Base-by-base conservation (phyloP, 768 basidiomycete species). In the Phanerochaete sordida region DNA sequence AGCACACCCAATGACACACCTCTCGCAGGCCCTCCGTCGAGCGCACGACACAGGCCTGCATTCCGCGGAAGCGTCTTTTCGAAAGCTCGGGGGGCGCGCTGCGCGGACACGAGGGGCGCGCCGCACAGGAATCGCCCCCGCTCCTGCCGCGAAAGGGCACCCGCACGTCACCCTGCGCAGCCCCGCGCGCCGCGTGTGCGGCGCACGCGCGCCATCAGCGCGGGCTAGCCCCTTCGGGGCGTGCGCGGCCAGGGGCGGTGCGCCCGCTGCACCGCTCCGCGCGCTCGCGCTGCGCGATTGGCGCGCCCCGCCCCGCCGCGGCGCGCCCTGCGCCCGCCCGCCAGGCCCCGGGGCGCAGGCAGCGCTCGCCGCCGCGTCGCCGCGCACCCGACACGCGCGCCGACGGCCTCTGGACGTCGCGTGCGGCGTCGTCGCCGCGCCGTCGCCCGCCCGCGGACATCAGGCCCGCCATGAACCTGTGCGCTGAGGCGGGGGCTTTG, bases 21-120 rank as follows among this genome's bases (percentile, higher is more conserved):
- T 15, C 30, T n/a, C n/a, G 28, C 11, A 21, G 24, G 44, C 44
- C 53, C 44, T 15, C 35, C 19, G 31, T 13, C 24, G 33, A 44
- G 24, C 26, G 43, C 23, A 33, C 33, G 4, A 51, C 58, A 59
- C 58, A 59, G 58, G 35, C 58, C 45, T 59, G 23, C 58, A 53
- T 53, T 43, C n/a, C 50, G 19, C 31, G 19, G 50, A 53, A 59
- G 2, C 8, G 21, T 45, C 43, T 8, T 9, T 59, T 28, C 13
- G 58, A 59, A 59, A 9, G 49, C 24, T n/a, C 23, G 4, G 33
- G 39, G 26, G 28, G 35, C 37, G 8, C 57, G 35, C 57, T 46
- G 27, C 33, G 57, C 31, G 1, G 3, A 33, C 49, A 26, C 28
- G 58, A 59, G 39, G 26, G 48, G 15, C 35, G 49, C 24, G 37